phyloP scores from a whole-genome alignment of 2,329 filamentous ascomycete species.

The Verticillium isaacii region DNA sequence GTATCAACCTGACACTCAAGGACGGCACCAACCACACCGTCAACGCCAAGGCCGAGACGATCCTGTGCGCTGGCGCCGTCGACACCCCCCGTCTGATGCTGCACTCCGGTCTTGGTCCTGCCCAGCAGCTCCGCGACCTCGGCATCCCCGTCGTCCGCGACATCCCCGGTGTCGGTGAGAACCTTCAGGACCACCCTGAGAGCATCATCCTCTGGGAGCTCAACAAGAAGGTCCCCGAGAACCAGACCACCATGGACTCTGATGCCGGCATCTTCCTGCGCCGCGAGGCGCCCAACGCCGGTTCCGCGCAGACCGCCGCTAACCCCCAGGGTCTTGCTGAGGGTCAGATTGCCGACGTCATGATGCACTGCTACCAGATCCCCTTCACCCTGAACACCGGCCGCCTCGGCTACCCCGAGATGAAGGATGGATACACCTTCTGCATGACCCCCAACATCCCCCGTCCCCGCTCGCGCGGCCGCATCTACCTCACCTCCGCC shows the following conservation, averaged over 20 bases:
- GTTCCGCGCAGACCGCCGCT: conserved; percentile 43
- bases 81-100: conserved; percentile 69
- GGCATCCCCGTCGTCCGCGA: conserved; percentile 52
- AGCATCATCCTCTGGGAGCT: conserved; percentile 69
- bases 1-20: conserved; percentile 61
- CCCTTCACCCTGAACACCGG: conserved; percentile 84
- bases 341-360: conserved; percentile 75
- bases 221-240: conserved; percentile 67
- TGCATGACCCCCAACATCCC: conserved; percentile 94
- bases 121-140: conserved; percentile 46
- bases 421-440: conserved; percentile 72
- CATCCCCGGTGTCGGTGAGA: conserved; percentile 56
- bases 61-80: conserved; percentile 75
- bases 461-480: conserved; percentile 71
- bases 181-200: conserved; percentile 57
- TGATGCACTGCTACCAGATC: conserved; percentile 98
- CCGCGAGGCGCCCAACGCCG: conserved; percentile 67
- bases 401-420: conserved; percentile 64
- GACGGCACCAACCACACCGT: conserved; percentile 51
- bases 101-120: conserved; percentile 52
- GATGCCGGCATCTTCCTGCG: conserved; percentile 87
- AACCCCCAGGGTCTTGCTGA: conserved; percentile 52
- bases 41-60: conserved; percentile 57
- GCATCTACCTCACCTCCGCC: conserved; percentile 70
- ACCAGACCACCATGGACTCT: conserved; percentile 87